Evolutionary conservation across 441 rosid genomes (phyloP).

Genomic region (Macaranga tanarius): DNA sequence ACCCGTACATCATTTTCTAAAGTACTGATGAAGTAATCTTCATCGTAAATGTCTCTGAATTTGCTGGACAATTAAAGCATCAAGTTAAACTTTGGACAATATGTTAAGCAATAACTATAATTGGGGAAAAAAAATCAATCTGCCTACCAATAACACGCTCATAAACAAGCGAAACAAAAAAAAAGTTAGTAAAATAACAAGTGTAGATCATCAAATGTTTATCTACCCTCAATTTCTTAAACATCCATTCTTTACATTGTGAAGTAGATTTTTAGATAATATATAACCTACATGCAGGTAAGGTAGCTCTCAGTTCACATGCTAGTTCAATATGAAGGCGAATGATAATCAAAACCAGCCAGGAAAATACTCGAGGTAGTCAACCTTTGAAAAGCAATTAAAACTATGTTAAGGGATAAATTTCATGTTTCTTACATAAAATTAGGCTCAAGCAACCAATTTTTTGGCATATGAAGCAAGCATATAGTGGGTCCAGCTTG

Average conservation of each 20-base stretch:
- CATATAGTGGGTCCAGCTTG: neutral
- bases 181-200: neutral
- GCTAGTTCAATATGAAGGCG: neutral
- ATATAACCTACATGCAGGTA: neutral
- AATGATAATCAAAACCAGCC: neutral
- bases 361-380: neutral
- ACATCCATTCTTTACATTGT: neutral
- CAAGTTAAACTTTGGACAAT: slow-evolving; percentile 16
- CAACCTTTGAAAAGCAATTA: neutral
- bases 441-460: neutral
- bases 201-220: neutral
- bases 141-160: neutral
- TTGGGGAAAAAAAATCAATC: neutral
- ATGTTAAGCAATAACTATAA: neutral
- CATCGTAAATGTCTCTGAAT: slow-evolving; percentile 86
- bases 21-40: slow-evolving; percentile 68
- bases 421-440: neutral
- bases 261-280: neutral
- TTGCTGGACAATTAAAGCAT: slow-evolving; percentile 58
- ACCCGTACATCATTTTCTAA: slow-evolving; percentile 85
- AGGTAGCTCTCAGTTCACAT: neutral
- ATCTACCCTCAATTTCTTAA: slow-evolving; percentile 8
- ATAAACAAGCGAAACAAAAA: neutral
- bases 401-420: neutral
- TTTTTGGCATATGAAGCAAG: neutral